phyloP scores from a whole-genome alignment of 73 alveolate genomes.

The Paramecium sexaurelia region DNA sequence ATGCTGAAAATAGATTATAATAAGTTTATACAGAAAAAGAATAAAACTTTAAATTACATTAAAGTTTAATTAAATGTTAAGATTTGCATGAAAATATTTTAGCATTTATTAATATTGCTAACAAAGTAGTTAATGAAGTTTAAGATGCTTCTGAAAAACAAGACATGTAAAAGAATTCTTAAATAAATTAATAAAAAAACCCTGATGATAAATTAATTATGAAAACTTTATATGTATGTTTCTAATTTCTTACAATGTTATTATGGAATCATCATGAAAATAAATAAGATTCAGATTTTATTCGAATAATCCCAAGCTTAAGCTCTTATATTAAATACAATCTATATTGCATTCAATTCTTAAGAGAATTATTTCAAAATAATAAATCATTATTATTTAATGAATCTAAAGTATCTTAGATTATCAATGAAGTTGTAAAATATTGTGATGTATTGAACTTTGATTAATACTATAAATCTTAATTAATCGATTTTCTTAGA shows the following conservation, averaged over 20 bases:
- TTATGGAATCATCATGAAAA: conserved; percentile 56
- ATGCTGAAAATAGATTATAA: neutral
- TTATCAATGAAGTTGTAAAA: neutral
- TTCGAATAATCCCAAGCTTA: neutral
- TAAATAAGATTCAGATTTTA: conserved; percentile 11
- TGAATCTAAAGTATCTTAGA: neutral
- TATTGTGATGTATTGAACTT: neutral
- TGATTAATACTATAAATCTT: conserved; percentile 28
- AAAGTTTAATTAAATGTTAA: conserved; percentile 5
- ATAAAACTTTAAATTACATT: neutral
- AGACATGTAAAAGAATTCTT: neutral
- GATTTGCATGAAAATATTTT: conserved; percentile 47
- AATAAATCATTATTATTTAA: conserved; percentile 12
- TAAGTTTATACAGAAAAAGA: conserved; percentile 16
- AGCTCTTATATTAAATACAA: neutral
- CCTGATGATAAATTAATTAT: neutral
- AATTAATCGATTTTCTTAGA: conserved; percentile 23
- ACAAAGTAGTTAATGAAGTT: neutral
- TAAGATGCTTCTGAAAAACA: neutral
- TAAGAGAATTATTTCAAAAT: conserved; percentile 38
- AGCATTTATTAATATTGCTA: neutral
- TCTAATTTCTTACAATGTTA: neutral
- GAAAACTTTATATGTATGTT: neutral
- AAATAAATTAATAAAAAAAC: neutral
- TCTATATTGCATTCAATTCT: neutral